These are phyloP conservation scores for Colletotrichum tabaci DNA, from an alignment of 2,329 filamentous ascomycete species.

Conservation along the genomic window DNA sequence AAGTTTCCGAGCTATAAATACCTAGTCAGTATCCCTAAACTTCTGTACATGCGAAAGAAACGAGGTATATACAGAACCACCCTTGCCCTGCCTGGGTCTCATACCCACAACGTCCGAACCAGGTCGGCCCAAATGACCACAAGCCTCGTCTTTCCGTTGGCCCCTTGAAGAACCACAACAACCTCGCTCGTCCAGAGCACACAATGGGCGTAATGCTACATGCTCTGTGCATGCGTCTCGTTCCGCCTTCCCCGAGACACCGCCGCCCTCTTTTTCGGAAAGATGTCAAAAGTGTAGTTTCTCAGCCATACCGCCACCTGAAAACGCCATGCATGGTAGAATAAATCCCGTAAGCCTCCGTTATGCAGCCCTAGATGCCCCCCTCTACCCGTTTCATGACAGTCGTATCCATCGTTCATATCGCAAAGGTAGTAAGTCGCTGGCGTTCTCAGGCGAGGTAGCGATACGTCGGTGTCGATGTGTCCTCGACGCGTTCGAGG, in stretches of 20 bases:
- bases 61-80: conserved; percentile 2
- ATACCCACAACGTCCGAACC: neutral
- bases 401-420: conserved; percentile 11
- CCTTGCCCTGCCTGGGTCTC: neutral
- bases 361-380: conserved; percentile 10
- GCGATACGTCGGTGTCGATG: conserved; percentile 75
- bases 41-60: conserved; percentile 18
- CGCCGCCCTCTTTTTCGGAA: neutral
- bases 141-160: neutral
- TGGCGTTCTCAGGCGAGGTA: conserved; percentile 73
- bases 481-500: conserved; percentile 80
- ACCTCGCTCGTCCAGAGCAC: neutral
- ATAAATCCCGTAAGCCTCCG: conserved; percentile 7
- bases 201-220: neutral
- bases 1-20: neutral
- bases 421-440: neutral
- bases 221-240: neutral
- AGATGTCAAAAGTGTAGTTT: neutral
- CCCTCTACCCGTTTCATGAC: conserved; percentile 11
- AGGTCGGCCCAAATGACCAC: neutral
- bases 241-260: neutral
- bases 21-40: neutral
- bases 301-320: conserved; percentile 1
- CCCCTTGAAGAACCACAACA: neutral
- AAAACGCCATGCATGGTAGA: conserved; percentile 22